These are phyloP conservation scores for Tricholoma sp. DNA, from an alignment of 768 basidiomycete genomes.

Conservation along the genomic window DNA sequence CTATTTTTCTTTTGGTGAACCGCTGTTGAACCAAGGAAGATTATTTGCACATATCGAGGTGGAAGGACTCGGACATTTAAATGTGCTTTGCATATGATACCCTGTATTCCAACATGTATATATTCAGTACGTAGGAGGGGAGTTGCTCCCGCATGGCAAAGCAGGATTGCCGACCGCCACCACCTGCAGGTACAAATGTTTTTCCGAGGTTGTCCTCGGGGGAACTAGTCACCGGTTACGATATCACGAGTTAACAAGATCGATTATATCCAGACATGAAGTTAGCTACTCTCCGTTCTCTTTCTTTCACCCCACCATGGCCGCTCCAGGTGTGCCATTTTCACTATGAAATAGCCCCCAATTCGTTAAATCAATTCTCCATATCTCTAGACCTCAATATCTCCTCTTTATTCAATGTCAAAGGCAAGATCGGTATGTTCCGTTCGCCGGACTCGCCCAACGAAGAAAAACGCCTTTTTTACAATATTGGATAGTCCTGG, in stretches of 20 bases:
- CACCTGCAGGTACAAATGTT: too few relatives aligned
- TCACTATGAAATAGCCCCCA: background rate
- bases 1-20: too few relatives aligned
- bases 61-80: too few relatives aligned
- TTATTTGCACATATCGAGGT: too few relatives aligned
- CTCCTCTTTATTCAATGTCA: constrained; percentile 56
- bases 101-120: background rate
- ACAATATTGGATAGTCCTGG: constrained; percentile 57
- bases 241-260: background rate
- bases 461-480: background rate
- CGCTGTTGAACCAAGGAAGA: too few relatives aligned
- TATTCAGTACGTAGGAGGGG: too few relatives aligned
- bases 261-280: background rate
- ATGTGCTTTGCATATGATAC: too few relatives aligned
- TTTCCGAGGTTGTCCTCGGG: background rate
- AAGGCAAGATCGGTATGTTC: constrained; percentile 59
- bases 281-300: background rate
- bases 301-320: constrained; percentile 10
- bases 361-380: background rate
- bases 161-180: too few relatives aligned
- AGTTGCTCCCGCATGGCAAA: too few relatives aligned
- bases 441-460: background rate
- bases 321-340: constrained; percentile 14
- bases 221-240: background rate
- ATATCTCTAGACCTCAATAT: constrained; percentile 43